Base-by-base conservation (phyloP, 352 stramenopile species). In the Globisporangium apiculatum region DNA sequence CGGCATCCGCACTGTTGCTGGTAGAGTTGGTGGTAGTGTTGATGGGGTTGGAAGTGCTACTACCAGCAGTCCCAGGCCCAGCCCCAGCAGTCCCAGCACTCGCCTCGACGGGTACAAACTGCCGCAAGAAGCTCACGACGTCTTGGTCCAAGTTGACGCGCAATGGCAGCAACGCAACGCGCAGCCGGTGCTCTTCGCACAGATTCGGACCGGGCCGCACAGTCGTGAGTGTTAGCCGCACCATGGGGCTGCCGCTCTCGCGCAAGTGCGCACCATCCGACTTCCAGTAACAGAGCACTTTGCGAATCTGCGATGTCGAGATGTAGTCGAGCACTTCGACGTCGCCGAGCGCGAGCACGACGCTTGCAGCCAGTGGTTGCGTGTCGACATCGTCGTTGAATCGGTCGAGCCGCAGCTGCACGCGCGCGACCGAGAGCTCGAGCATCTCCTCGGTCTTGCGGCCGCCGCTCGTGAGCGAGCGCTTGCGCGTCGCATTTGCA, bases 201-300 rank as follows among this genome's bases (percentile, higher is more conserved):
- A 92, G 48, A 10, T 89, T 90, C 7, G 74, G 72, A 35, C 79
- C 83, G 0, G 83, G 83, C 10, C 83, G 85, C 3, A 91, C 82
- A 1, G 86, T 93, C 66, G 86, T 83, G 37, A 95, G 58, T 62
- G 92, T 79, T 38, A 94, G 57, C 31, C 85, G 79, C 42, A 89
- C 73, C 75, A 95, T 91, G 18, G 76, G 87, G 49, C 83, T 95
- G n/a, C 79, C 83, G 41, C 75, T 93, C 61, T 95, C 83, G 15
- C 86, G 79, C 51, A 82, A 82, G 53, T 95, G 86, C 6, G 72
- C 85, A 14, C 75, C 73, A 43, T 94, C 86, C 0, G 80, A 92
- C 62, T 95, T 95, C 86, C 86, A 95, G 64, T 95, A 93, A 67
- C 83, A 95, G 35, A 95, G 79, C 41, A 95, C 88, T 65, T 94